These are phyloP conservation scores for Dothiorella sarmentorum DNA, from an alignment of 2,329 filamentous ascomycete species.

Conservation along the genomic window DNA sequence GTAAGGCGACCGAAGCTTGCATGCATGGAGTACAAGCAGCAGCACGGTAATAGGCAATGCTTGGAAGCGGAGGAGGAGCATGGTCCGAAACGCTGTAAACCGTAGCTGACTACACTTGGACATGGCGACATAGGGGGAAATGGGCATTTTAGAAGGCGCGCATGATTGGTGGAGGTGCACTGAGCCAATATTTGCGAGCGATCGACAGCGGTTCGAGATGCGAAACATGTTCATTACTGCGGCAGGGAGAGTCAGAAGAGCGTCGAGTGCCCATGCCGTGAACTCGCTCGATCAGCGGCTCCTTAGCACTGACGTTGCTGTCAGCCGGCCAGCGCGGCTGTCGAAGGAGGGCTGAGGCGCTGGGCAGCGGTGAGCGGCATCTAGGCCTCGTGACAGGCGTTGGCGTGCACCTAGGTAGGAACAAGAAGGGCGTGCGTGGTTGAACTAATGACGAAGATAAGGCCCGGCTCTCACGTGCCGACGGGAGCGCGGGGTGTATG, in stretches of 20 bases:
- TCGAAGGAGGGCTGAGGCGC: background rate
- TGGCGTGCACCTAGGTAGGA: too few species aligned
- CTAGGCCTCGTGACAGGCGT: conserved; percentile 10
- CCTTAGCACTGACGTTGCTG: background rate
- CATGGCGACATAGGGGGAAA: background rate
- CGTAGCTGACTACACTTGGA: background rate
- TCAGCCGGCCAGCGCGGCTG: conserved; percentile 5
- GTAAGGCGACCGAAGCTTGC: background rate
- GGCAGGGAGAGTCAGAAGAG: conserved; percentile 8
- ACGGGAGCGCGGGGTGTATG: too few species aligned
- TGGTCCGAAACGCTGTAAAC: background rate
- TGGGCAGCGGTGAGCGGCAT: conserved; percentile 4
- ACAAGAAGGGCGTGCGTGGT: background rate
- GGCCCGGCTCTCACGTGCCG: conserved; percentile 5
- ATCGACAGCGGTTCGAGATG: background rate
- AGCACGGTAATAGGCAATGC: background rate
- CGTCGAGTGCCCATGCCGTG: background rate
- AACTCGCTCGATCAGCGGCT: conserved; percentile 7
- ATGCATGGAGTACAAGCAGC: background rate
- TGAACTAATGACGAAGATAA: conserved; percentile 15
- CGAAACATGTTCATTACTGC: background rate
- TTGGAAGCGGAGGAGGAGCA: background rate
- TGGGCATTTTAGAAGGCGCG: background rate
- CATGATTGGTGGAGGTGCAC: conserved; percentile 1
- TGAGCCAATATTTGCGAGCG: conserved; percentile 5